These are phyloP conservation scores for Penicillium simplicissimum DNA, from an alignment of 495 filamentous ascomycete genomes.

Conservation along the genomic window DNA sequence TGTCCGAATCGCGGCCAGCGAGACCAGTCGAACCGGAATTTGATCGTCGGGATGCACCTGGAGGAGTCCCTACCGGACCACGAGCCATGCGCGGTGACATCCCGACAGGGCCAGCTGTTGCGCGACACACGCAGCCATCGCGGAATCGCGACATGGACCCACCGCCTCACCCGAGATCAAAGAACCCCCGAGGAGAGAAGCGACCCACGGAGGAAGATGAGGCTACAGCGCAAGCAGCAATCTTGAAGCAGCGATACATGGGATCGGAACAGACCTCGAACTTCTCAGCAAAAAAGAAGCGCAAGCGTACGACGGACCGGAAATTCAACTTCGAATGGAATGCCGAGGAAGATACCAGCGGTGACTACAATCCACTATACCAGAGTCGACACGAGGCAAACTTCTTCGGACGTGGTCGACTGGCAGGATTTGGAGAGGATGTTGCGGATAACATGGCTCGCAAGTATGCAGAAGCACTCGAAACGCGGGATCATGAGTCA, in stretches of 20 bases:
- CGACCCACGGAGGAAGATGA: constrained; percentile 64
- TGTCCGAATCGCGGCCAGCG: constrained; percentile 3
- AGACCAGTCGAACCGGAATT: constrained; percentile 7
- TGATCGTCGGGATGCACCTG: constrained; percentile 10
- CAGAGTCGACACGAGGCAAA: constrained; percentile 68
- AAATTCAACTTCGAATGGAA: constrained; percentile 99
- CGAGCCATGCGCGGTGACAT: constrained; percentile 66
- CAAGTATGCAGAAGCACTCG: constrained; percentile 77
- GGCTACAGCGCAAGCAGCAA: constrained; percentile 62
- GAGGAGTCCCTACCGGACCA: constrained; percentile 71
- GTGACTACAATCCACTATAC: constrained; percentile 88
- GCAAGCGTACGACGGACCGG: constrained; percentile 87
- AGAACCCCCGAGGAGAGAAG: constrained; percentile 51
- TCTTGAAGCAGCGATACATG: constrained; percentile 88
- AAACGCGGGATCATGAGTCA: constrained; percentile 75
- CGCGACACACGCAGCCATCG: constrained; percentile 46
- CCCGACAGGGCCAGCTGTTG: constrained; percentile 55
- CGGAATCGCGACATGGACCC: constrained; percentile 57
- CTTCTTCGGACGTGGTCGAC: constrained; percentile 77
- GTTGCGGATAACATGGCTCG: constrained; percentile 64
- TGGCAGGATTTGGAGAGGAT: constrained; percentile 84
- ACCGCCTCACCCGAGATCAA: constrained; percentile 45
- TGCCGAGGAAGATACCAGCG: constrained; percentile 89
- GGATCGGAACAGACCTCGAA: constrained; percentile 84
- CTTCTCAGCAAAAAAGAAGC: constrained; percentile 96